phyloP scores from a whole-genome alignment of 345 rosid species.

The Populus euphratica region DNA sequence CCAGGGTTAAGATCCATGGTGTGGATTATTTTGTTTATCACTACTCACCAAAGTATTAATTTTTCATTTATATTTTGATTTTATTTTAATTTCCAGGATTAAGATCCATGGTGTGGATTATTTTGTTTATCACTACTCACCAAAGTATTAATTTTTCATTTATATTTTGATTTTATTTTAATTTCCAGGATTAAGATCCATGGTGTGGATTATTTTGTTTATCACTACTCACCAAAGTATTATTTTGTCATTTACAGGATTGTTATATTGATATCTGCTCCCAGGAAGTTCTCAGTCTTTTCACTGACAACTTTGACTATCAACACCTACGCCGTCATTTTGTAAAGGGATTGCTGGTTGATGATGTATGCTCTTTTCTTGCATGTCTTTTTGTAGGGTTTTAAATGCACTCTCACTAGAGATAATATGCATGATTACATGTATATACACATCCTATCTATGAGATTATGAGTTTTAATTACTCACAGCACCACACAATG shows the following conservation, averaged over 20 bases:
- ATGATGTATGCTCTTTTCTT: conserved; percentile 55
- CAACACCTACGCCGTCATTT: conserved; percentile 95
- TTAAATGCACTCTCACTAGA: not conserved
- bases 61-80: not conserved
- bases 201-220: not conserved
- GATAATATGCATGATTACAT: not conserved
- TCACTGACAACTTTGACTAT: conserved; percentile 94
- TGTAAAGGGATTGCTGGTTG: conserved; percentile 87
- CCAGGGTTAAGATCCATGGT: too few species aligned
- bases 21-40: too few species aligned
- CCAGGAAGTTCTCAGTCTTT: conserved; percentile 87
- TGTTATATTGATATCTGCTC: conserved; percentile 90
- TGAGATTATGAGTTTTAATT: too few species aligned
- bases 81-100: not conserved
- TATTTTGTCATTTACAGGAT: conserved; percentile 69
- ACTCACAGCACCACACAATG: not conserved
- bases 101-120: not conserved
- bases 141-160: not conserved
- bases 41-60: too few species aligned
- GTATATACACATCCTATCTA: too few species aligned
- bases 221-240: not conserved
- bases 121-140: conserved; percentile 3
- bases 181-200: not conserved
- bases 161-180: not conserved
- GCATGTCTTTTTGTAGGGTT: not conserved